Base-by-base conservation (phyloP, 495 filamentous ascomycete genomes). In the Daldinia grandis region DNA sequence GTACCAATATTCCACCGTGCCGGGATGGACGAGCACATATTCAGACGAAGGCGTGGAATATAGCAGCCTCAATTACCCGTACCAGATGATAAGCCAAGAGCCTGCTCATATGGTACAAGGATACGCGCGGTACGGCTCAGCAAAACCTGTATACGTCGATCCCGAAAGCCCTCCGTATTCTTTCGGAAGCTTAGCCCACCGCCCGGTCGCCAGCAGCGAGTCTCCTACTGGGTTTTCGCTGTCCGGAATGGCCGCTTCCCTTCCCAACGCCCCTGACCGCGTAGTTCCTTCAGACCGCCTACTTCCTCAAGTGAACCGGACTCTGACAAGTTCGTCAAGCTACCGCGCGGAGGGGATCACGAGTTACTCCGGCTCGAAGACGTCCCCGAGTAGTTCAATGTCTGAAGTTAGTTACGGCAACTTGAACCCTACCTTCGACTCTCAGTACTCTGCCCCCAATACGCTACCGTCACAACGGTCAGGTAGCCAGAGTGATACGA, bases 1-100 rank as follows among this genome's bases (percentile, higher is more conserved):
- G 66, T 37, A 64, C 1, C 80, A 78, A 62, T 78, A 83, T 66
- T 68, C 80, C 17, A 68, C 68, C 49, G 67, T 80, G 60, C 47
- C 78, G 15, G 67, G 72, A 15, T 81, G 81, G 76, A 68, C 68
- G 44, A 44, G 61, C 7, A 63, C 76, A 0, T 82, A 81, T 66
- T 42, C 61, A 7, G 79, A 81, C 2, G 82, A 83, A 19, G 76
- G 75, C 6, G 77, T 81, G 19, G 81, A 83, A 28, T 85, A 84
- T 59, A 64, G 76, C 42, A 17, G 42, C 19, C 56, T 83, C 12
- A 74, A 71, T 24, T 73, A 76, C 27, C 19, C 76, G 1, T 80
- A 81, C 37, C 68, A 50, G 15, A 54, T 81, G 7, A 50, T 84
- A 24, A 68, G 59, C 51, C 67, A 72, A 44, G 83, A 82, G 4